Evolutionary conservation across 2,329 filamentous ascomycete genomes (phyloP).

Genomic region (Diaporthe longicolla): DNA sequence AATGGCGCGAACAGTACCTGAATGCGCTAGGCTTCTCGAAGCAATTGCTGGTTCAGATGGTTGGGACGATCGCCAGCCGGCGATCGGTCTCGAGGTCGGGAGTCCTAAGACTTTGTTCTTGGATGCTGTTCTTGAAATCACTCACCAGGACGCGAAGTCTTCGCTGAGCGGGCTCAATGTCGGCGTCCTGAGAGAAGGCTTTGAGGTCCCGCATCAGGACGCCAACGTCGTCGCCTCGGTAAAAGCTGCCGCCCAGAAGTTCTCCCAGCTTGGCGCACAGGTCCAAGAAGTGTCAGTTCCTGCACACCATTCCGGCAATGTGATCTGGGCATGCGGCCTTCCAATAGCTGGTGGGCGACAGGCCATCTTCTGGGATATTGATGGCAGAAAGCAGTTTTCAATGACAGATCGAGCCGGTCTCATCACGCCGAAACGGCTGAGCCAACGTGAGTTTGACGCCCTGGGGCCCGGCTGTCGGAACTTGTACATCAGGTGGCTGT

Average conservation of each 20-base stretch:
- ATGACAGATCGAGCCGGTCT: slow-evolving; percentile 36
- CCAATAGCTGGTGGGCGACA: slow-evolving; percentile 39
- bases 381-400: slow-evolving; percentile 37
- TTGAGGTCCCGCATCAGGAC: slow-evolving; percentile 56
- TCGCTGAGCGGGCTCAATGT: slow-evolving; percentile 52
- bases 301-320: slow-evolving; percentile 61
- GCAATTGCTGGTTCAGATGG: slow-evolving; percentile 61
- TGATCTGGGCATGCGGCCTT: slow-evolving; percentile 61
- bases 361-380: slow-evolving; percentile 37
- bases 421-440: slow-evolving; percentile 33
- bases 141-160: slow-evolving; percentile 15
- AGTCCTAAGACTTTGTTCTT: slow-evolving; percentile 38
- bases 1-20: slow-evolving; percentile 56
- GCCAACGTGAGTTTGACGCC: slow-evolving; percentile 39
- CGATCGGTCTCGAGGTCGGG: slow-evolving; percentile 37
- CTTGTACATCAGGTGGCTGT: slow-evolving; percentile 39
- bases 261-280: slow-evolving; percentile 58
- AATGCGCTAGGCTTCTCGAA: slow-evolving; percentile 55
- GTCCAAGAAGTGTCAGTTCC: slow-evolving; percentile 63
- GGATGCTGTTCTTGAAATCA: slow-evolving; percentile 29
- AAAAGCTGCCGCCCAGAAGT: slow-evolving; percentile 52
- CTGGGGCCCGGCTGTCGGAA: slow-evolving; percentile 28
- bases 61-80: slow-evolving; percentile 52
- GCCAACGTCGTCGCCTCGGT: slow-evolving; percentile 57
- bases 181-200: slow-evolving; percentile 61